A percentile compares a stretch with the other conserved stretches of the same genome.
phyloP scores from a whole-genome alignment of 1,139 yeast species.

The Diutina neorugosa region DNA sequence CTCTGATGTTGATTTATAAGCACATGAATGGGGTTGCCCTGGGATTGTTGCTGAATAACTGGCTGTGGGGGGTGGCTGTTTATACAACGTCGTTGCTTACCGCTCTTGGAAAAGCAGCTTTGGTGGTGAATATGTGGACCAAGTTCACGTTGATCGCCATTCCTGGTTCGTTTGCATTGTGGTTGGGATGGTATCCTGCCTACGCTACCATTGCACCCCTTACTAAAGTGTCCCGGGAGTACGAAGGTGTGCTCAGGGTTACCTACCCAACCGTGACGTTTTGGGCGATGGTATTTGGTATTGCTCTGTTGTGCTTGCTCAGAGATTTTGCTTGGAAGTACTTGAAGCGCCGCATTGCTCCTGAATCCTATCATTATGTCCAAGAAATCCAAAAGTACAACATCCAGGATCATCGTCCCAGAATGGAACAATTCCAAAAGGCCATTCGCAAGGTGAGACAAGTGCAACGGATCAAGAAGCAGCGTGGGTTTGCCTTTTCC shows the following conservation, averaged over 20 bases:
- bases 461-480: constrained; percentile 95
- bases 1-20: constrained; percentile 56
- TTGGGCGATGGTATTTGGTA: constrained; percentile 74
- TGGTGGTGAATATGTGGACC: constrained; percentile 90
- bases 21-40: constrained; percentile 53
- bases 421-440: constrained; percentile 93
- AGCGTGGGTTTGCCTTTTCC: constrained; percentile 96
- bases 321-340: constrained; percentile 94
- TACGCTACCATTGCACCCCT: constrained; percentile 81
- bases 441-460: constrained; percentile 96
- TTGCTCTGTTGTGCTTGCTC: constrained; percentile 65
- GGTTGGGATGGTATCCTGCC: constrained; percentile 81
- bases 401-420: constrained; percentile 86
- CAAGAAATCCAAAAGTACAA: constrained; percentile 96
- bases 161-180: constrained; percentile 81
- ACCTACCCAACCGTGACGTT: constrained; percentile 70
- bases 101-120: constrained; percentile 89
- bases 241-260: constrained; percentile 64
- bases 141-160: constrained; percentile 84
- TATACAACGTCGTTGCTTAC: constrained; percentile 84
- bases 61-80: constrained; percentile 92
- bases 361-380: constrained; percentile 87
- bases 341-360: constrained; percentile 80
- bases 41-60: constrained; percentile 77
- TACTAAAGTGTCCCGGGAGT: constrained; percentile 74